Base-by-base conservation (phyloP, 768 basidiomycete genomes). In the Lactarius hatsudake region DNA sequence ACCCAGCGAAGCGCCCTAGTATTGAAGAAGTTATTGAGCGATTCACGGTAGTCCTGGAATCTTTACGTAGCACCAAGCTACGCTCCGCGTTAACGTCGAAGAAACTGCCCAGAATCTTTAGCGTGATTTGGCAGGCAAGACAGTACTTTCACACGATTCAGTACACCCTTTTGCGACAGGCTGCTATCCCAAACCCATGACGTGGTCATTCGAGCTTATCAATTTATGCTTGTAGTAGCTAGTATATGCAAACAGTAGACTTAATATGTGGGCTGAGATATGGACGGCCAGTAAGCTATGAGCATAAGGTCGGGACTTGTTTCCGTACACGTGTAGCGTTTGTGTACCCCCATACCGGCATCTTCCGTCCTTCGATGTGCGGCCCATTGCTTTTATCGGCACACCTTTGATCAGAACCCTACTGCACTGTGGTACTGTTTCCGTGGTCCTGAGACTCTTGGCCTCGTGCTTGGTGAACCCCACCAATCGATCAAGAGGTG, bases 1-100 rank as follows among this genome's bases (percentile, higher is more conserved):
- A 73, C 40, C 78, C 78, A 12, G n/a, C 58, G 3, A 56, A 65
- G 34, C 73, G 78, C 0, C 77, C 77, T 51, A 75, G 67, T 59
- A 69, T 69, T 9, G 63, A 55, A 48, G 63, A 64, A 32, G 70
- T 69, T 6, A 55, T 69, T 36, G 5, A 13, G 17, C 38, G 18
- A 32, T 71, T 69, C 42, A 9, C 4, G 10, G 15, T 13, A 15
- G 59, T 68, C 45, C 36, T 43, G 34, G 40, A 17, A 2, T 57
- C 59, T 5, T 38, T 70, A 9, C 48, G 42, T 17, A 32, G 15
- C 5, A 26, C 18, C 55, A 70, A 70, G 48, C 53, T 64, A 26
- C 67, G 67, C 13, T 63, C 62, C 8, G 66, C 66, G 3, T n/a
- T 67, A 8, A 63, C 51, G 42, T 38, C 51, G 18, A 63, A 55